phyloP scores from a whole-genome alignment of 371 early-diverging fungal genomes.

The Actinomortierella wolfii region DNA sequence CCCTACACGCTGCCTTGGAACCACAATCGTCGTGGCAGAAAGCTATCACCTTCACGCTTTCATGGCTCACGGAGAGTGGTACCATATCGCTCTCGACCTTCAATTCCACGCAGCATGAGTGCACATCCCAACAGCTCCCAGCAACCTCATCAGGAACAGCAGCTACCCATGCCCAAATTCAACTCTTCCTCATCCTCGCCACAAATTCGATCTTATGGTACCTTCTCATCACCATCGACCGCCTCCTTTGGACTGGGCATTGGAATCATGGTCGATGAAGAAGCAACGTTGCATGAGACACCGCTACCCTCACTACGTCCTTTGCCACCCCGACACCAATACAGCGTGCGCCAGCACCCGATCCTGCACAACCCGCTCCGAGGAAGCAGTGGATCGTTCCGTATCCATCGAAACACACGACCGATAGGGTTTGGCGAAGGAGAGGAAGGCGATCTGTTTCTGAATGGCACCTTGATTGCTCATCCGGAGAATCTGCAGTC shows the following conservation, averaged over 20 bases:
- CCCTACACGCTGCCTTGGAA: too few relatives aligned
- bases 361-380: conserved; percentile 42
- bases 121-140: neutral
- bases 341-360: conserved; percentile 23
- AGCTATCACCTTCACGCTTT: too few relatives aligned
- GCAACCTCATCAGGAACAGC: neutral
- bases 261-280: conserved; percentile 11
- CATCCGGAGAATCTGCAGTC: too few relatives aligned
- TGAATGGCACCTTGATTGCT: conserved; percentile 6
- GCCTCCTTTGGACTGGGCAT: neutral
- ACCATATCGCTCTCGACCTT: too few relatives aligned
- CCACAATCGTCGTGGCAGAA: too few relatives aligned
- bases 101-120: neutral
- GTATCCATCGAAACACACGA: conserved; percentile 19
- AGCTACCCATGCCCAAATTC: conserved; percentile 9
- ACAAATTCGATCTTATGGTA: conserved; percentile 15
- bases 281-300: neutral
- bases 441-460: conserved; percentile 24
- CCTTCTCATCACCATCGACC: conserved; percentile 22
- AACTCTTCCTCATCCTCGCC: conserved; percentile 11
- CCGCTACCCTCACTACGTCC: neutral
- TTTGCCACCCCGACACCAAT: neutral
- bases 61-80: too few relatives aligned
- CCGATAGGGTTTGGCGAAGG: conserved; percentile 29
- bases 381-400: conserved; percentile 36